Evolutionary conservation across 768 basidiomycete species (phyloP), one percentile per base, ranked within the genome.

Genomic region (Tricholoma bakamatsutake): DNA sequence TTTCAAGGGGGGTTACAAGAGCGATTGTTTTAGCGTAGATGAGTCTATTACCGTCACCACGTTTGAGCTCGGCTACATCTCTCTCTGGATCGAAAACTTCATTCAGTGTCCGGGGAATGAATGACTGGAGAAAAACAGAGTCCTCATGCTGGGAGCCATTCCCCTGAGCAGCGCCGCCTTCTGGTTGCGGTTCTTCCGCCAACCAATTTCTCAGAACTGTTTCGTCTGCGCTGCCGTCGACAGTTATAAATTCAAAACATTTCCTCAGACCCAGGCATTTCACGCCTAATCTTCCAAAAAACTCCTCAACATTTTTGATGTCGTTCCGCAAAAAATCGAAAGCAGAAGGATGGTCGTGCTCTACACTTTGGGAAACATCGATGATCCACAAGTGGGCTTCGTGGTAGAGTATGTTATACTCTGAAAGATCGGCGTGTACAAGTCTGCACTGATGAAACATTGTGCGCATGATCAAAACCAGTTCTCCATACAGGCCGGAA

Each of bases 341-440:
- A 0, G 97, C 93, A 28, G 88, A 79, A 0, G 96, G 97, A 63
- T 99, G 97, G 69, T 98, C 96, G 66, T 98, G 95, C 64, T 99
- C 97, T 34, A 99, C 95, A 59, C 93, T 95, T 68, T 99, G 97
- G 1, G 95, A 97, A 56, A 99, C 97, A 69, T 99, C 97, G 72
- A 99, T 98, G 63, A 98, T 87, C 71, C 83, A 93, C 15, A 97
- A 79, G 64, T 93, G 91, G 1, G 72, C 77, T 48, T 83, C 74
- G 70, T 93, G 89, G 64, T 84, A 96, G 66, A 99, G 80, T 63
- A 99, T 85, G 68, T 99, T 99, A 80, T 99, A 99, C 69, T 99
- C 97, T 53, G 91, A 94, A 52, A 99, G 80, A 77, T 99, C 97
- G 49, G 96, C 97, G 64, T 99, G 97, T 0, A 99, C 96, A 56